These are phyloP conservation scores for Tolypocladium cylindrosporum DNA, from an alignment of 2,329 filamentous ascomycete species.

Conservation along the genomic window DNA sequence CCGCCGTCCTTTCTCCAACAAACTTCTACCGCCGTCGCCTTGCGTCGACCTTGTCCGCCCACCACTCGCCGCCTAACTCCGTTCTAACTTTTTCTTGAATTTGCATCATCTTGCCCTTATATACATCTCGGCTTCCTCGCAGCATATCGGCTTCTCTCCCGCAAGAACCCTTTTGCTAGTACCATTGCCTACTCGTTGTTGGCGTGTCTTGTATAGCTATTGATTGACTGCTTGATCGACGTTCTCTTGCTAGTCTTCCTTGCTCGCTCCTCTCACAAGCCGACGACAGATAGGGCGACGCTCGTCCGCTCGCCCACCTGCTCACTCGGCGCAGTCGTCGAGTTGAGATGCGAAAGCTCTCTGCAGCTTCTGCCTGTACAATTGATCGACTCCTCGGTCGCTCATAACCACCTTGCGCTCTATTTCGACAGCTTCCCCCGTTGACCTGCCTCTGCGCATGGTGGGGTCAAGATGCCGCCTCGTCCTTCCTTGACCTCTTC, in stretches of 20 bases:
- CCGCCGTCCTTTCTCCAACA: background rate
- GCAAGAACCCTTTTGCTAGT: background rate
- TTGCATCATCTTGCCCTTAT: background rate
- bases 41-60: background rate
- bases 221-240: background rate
- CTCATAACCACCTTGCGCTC: background rate
- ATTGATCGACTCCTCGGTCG: constrained; percentile 17
- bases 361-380: constrained; percentile 13
- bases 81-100: background rate
- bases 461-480: constrained; percentile 73
- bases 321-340: constrained; percentile 9
- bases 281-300: background rate
- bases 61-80: background rate
- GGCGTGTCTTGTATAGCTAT: background rate
- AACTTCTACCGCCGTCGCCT: background rate
- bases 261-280: background rate
- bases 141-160: background rate
- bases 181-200: background rate
- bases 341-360: constrained; percentile 16
- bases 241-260: background rate
- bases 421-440: constrained; percentile 10
- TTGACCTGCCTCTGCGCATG: constrained; percentile 30
- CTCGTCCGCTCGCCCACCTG: background rate
- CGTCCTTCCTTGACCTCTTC: constrained; percentile 79
- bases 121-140: background rate